These are phyloP conservation scores for Rhododendron williamsianum DNA, from an alignment of 148 eudicot genomes.

Conservation along the genomic window DNA sequence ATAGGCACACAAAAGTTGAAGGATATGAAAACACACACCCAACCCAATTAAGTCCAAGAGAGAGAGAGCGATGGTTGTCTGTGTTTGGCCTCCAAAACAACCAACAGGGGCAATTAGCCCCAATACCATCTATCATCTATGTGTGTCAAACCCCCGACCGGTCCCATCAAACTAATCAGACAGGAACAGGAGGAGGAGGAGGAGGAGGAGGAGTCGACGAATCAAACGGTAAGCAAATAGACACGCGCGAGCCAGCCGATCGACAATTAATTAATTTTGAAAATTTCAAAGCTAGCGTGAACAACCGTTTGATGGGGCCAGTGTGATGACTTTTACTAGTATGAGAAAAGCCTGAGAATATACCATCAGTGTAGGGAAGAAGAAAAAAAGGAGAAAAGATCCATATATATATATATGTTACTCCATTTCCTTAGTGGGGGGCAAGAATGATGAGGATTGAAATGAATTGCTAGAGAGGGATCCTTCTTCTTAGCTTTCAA, in stretches of 20 bases:
- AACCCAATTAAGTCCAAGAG: background rate
- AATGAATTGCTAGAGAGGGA: background rate
- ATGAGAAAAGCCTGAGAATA: background rate
- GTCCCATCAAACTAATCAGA: constrained; percentile 7
- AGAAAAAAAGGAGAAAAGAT: background rate
- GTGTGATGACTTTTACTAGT: background rate
- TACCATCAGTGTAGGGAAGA: background rate
- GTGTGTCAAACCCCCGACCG: constrained; percentile 6
- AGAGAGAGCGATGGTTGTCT: background rate
- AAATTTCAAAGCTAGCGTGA: background rate
- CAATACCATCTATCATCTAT: background rate
- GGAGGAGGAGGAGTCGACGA: no score
- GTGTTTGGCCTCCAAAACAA: constrained; percentile 6
- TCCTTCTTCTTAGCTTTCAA: background rate
- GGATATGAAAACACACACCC: background rate
- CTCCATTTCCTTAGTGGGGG: constrained; percentile 13
- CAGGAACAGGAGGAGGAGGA: no score
- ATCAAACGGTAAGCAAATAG: constrained; percentile 10
- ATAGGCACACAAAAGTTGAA: background rate
- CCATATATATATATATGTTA: background rate
- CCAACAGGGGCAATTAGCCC: background rate
- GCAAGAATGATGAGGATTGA: constrained; percentile 13
- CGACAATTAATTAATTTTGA: no score
- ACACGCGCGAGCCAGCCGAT: constrained; percentile 11
- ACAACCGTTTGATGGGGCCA: constrained; percentile 4